These are phyloP conservation scores for Dactylellina cionopaga DNA, from an alignment of 2,329 filamentous ascomycete species.

Conservation along the genomic window DNA sequence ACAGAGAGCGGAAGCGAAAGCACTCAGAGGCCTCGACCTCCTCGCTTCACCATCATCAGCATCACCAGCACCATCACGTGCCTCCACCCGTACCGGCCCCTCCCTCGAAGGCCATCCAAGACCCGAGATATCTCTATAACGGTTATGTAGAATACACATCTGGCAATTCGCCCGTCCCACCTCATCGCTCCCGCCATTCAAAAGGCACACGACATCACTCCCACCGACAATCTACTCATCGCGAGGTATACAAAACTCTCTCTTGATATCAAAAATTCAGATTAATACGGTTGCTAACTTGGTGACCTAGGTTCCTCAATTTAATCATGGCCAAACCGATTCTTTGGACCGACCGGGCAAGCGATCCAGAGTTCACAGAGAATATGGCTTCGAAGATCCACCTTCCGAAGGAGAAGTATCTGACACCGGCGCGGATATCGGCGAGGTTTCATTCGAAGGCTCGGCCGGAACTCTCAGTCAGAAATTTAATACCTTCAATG, in stretches of 20 bases:
- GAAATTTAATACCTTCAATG: constrained; percentile 54
- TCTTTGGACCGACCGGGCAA: constrained; percentile 38
- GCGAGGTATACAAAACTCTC: constrained; percentile 33
- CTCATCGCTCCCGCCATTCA: constrained; percentile 1
- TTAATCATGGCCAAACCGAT: constrained; percentile 4
- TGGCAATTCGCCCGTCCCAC: constrained; percentile 9
- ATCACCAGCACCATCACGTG: neutral
- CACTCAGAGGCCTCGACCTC: constrained; percentile 14
- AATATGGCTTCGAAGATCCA: constrained; percentile 25
- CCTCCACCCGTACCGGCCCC: constrained; percentile 6
- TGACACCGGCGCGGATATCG: constrained; percentile 50
- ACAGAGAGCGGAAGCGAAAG: constrained; percentile 47
- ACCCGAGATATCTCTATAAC: constrained; percentile 26
- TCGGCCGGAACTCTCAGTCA: constrained; percentile 31
- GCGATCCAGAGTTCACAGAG: constrained; percentile 31
- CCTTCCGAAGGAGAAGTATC: constrained; percentile 44
- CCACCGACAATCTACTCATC: constrained; percentile 8
- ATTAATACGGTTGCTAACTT: neutral
- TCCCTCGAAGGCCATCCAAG: constrained; percentile 3
- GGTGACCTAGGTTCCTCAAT: neutral
- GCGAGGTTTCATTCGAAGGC: constrained; percentile 34
- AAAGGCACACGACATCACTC: constrained; percentile 2
- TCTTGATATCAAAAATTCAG: neutral
- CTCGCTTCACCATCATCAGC: constrained; percentile 12
- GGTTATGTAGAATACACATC: constrained; percentile 43